Evolutionary conservation across 805 yeast genomes (phyloP), one percentile per base, ranked within the genome.

Genomic region (Wickerhamomyces alni): DNA sequence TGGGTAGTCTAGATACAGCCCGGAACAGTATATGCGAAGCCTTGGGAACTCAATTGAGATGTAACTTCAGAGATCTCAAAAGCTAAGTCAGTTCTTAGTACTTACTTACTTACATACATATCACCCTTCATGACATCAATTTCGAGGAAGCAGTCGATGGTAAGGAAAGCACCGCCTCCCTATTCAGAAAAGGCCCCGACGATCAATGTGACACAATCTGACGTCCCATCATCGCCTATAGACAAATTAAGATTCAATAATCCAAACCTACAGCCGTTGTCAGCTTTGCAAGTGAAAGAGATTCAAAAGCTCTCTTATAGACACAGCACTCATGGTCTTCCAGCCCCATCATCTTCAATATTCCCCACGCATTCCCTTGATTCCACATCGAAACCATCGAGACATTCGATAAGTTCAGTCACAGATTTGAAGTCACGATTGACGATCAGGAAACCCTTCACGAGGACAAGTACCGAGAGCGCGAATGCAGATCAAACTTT

Each of bases 191-290:
- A 21, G 9, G 24, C 6, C 24, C 18, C n/a, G 12, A 11, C 28
- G 5, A 9, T 11, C 4, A 15, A 37, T 22, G 30, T 17, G 17
- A 37, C 25, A 19, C 33, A 21, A 21, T 21, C 24, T 9, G 9
- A 21, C 21, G 21, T 8, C 17, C 11, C 29, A 16, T 27, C 37
- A 9, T 36, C 44, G 10, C 38, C 21, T 3, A 35, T 42, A 16
- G 33, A 27, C 16, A 19, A 37, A 10, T 41, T 47, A 17, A 41
- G 51, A 35, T 33, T 36, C n/a, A 34, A 38, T 8, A 54, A 55
- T 32, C 58, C 61, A 2, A 57, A 57, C 33, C 35, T 55, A 3
- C 53, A 46, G 22, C 55, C 55, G 6, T 24, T 55, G 3, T 38
- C 47, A 1, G 30, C 41, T 11, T 17, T 18, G 13, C 42, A 46